Percentiles rank a stretch among this genome's conserved stretches.
Conservation (phyloP, 495 filamentous ascomycete species). For the Penicillium diatomitis region DNA sequence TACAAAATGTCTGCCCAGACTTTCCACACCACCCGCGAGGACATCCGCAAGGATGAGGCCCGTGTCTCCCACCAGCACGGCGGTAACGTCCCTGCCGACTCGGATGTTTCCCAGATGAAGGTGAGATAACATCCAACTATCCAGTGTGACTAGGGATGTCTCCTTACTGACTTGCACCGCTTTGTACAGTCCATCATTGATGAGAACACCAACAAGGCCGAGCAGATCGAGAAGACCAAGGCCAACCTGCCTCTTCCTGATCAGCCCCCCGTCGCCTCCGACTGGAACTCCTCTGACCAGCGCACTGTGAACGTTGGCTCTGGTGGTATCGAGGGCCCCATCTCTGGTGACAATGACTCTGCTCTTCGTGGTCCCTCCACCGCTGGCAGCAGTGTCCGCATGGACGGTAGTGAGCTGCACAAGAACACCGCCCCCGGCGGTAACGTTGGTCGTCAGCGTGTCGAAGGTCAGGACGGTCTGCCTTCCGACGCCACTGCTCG, state of each 20-base stretch:
- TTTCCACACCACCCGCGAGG: slow-evolving; percentile 43
- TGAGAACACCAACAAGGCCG: slow-evolving; percentile 43
- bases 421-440: slow-evolving; percentile 30
- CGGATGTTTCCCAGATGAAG: slow-evolving; percentile 41
- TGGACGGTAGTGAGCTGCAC: slow-evolving; percentile 32
- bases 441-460: slow-evolving; percentile 45
- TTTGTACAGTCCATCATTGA: slow-evolving; percentile 37
- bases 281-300: slow-evolving; percentile 64
- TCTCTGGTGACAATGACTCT: slow-evolving; percentile 45
- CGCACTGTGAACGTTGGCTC: slow-evolving; percentile 59
- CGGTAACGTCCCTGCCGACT: slow-evolving; percentile 36
- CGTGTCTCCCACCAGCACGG: slow-evolving; percentile 28
- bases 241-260: slow-evolving; percentile 73
- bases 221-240: slow-evolving; percentile 54
- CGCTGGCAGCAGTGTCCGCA: slow-evolving; percentile 47
- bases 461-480: slow-evolving; percentile 39
- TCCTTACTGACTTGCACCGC: not conserved
- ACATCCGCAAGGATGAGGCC: slow-evolving; percentile 45
- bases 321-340: slow-evolving; percentile 43
- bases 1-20: slow-evolving; percentile 40
- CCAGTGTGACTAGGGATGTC: not conserved
- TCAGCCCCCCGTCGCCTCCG: slow-evolving; percentile 61
- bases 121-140: slow-evolving; percentile 9
- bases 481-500: slow-evolving; percentile 42
- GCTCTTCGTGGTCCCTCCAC: slow-evolving; percentile 56